Conservation (phyloP, 129 eudicot genomes). For the Lonicera japonica region DNA sequence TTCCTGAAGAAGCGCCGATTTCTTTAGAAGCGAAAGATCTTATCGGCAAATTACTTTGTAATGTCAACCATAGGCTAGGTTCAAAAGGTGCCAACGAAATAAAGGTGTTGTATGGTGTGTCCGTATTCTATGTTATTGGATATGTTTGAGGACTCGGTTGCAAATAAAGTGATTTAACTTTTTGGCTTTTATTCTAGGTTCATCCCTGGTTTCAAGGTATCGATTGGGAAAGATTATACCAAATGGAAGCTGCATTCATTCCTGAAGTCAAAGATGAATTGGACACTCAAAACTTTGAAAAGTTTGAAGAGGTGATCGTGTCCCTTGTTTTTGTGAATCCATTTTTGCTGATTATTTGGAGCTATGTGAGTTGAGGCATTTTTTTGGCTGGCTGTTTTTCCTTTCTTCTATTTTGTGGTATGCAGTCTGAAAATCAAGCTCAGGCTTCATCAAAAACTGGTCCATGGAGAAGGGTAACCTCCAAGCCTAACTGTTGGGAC, state of each 20-base stretch:
- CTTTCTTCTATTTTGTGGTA: slow-evolving; percentile 8
- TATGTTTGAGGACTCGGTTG: slow-evolving; percentile 10
- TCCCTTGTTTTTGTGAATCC: background rate
- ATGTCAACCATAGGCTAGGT: slow-evolving; percentile 78
- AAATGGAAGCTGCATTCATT: slow-evolving; percentile 89
- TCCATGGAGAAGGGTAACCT: slow-evolving; percentile 84
- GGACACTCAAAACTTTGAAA: slow-evolving; percentile 94
- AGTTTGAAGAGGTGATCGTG: slow-evolving; percentile 74
- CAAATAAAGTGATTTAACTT: background rate
- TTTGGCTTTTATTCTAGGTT: slow-evolving; percentile 33
- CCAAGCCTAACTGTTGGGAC: background rate
- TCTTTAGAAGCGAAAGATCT: slow-evolving; percentile 83
- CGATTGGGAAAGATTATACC: slow-evolving; percentile 79
- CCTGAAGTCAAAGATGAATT: slow-evolving; percentile 95
- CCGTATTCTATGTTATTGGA: slow-evolving; percentile 30
- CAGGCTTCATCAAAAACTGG: slow-evolving; percentile 51
- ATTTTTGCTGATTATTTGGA: background rate
- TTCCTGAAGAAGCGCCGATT: slow-evolving; percentile 87
- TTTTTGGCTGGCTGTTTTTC: background rate
- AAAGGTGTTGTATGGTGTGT: slow-evolving; percentile 84
- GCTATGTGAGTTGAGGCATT: background rate
- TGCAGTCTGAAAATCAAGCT: slow-evolving; percentile 43
- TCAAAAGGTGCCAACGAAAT: slow-evolving; percentile 79
- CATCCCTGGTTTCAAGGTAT: slow-evolving; percentile 89
- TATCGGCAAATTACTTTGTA: slow-evolving; percentile 77